Conservation (phyloP, 169 alveolate genomes). For the Plasmodium cynomolgi region DNA sequence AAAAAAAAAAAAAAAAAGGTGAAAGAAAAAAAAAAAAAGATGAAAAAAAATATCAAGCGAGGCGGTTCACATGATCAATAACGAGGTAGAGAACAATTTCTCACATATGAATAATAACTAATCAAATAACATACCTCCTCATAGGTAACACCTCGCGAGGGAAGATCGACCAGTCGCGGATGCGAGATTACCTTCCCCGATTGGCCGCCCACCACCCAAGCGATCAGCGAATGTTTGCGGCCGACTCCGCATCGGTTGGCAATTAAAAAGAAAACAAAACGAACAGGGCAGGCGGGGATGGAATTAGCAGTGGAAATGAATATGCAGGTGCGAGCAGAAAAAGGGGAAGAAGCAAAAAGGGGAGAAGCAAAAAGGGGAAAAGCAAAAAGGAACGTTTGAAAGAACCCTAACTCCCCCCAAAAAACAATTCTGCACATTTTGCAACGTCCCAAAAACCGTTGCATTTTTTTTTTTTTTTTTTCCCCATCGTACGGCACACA, state of each 20-base stretch:
- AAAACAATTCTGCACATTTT: background rate
- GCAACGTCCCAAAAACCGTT: background rate
- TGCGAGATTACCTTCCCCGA: background rate
- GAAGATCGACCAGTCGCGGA: background rate
- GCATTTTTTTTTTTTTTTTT: background rate
- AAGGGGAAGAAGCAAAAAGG: background rate
- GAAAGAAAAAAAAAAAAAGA: too few relatives aligned
- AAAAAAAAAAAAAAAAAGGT: too few relatives aligned
- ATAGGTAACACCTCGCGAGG: background rate
- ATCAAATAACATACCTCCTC: background rate
- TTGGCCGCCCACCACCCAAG: background rate
- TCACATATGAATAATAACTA: background rate
- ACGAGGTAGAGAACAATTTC: background rate
- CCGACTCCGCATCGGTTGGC: background rate
- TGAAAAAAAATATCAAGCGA: background rate
- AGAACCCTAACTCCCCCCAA: background rate
- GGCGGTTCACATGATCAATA: background rate
- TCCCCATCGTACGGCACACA: background rate
- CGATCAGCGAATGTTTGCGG: background rate
- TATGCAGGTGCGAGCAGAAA: background rate
- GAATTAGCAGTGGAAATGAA: background rate
- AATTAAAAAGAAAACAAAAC: background rate
- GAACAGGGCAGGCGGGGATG: background rate
- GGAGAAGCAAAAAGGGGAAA: background rate
- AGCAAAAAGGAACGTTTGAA: background rate